Evolutionary conservation across 768 basidiomycete species (phyloP), one percentile per base, ranked within the genome.

Genomic region (Tephrocybe sp.): DNA sequence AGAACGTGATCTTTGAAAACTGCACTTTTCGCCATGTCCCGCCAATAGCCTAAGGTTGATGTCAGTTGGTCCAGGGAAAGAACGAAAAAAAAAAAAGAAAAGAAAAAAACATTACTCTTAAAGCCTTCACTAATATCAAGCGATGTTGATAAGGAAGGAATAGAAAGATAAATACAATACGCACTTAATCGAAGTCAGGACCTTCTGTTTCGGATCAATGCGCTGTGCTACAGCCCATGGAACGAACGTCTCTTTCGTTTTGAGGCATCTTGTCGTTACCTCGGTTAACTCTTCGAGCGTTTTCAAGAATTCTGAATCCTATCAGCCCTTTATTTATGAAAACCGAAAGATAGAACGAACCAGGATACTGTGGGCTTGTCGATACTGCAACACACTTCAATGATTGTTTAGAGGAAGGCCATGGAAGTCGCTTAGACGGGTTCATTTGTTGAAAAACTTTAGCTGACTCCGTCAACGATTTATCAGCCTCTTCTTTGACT

Each of bases 21-120:
- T 12, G 47, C 38, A 39, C 47, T 48, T 17, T 39, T 49, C 11
- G 34, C 39, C 48, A 49, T 35, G 22, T 49, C 20, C n/a, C 17
- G 40, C 48, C 39, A 49, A 38, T 49, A 49, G 14, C n/a, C 48
- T 49, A 13, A 11, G 33, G 5, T 16, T 34, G 19, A 42, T 11
- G n/a, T 17, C 16, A 5, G 3, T 17, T 7, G 26, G 26, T 26
- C 26, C 26, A 26, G 26, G 26, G 26, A 26, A 26, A 26, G 39
- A 39, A 14, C n/a, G n/a, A 17, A 33, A 26, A n/a, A 12, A 16
- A 40, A 34, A 4, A n/a, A 31, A 2, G 3, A 5, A 33, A 9
- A 47, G 16, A 16, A 11, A 14, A 8, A 30, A 2, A 20, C 38
- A 26, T 14, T 40, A 19, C 47, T 48, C 19, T 48, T 48, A 12